Evolutionary conservation across 192 early-diverging fungal genomes (phyloP), one percentile per base, ranked within the genome.

Genomic region (Oehlia diaphana): DNA sequence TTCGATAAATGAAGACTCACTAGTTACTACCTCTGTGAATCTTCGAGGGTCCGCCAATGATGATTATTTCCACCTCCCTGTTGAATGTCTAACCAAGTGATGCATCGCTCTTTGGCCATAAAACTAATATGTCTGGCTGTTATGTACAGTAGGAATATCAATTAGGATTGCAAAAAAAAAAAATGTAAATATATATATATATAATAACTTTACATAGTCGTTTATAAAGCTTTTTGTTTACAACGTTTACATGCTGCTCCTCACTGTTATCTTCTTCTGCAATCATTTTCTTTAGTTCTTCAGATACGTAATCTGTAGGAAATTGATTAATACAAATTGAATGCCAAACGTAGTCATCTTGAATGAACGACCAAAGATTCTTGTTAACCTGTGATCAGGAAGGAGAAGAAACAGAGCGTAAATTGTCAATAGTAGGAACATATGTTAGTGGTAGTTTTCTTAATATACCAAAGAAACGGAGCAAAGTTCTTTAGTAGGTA

Each of bases 401-500:
- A 28, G 13, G 10, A 63, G 12, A 1, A 28, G 9, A 64, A 8
- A 12, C 10, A 21, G 7, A 63, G 28, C 9, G 0, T 23, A 64
- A 12, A 9, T 26, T n/a, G n/a, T 23, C n/a, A 26, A 64, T 64
- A 26, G n/a, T 64, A 26, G 19, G 63, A 26, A 64, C 7, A 9
- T 12, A 64, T 23, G 21, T 28, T 9, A 64, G n/a, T 28, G 10
- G n/a, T 64, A 64, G 21, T 10, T 9, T 26, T 26, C 6, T 23
- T 64, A 64, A 23, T 64, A 64, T 64, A 64, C 63, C 63, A 64
- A 64, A 64, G 63, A 64, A 64, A 64, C 12, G 63, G 63, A 64
- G 28, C 63, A 64, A 28, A 64, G 63, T 28, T 64, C 63, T 26
- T 64, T 28, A 10, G 63, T 26, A 64, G 26, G 63, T 64, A 64